Base-by-base conservation (phyloP, 1,139 yeast species). In the Debaryomycetaceae sp. region DNA sequence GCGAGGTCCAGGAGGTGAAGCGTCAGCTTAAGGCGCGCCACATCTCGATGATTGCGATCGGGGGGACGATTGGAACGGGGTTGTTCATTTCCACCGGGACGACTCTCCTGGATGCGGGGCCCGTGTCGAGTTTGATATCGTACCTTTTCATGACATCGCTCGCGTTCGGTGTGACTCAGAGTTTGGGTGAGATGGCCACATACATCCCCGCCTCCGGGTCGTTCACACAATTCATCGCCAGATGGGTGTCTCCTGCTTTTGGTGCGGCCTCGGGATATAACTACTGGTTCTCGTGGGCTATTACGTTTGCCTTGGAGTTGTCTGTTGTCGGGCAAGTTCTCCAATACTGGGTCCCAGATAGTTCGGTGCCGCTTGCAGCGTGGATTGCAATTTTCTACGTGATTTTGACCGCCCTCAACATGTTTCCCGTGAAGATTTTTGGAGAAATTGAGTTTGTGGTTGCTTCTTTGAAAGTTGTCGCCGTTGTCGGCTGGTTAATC, bases 211-310 rank as follows among this genome's bases (percentile, higher is more conserved):
- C 81, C 37, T 70, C 87, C 3, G 86, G 87, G 14, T 80, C 86
- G 1, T 83, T 85, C 63, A 67, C 75, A 35, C 78, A 73, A 51
- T 74, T 72, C 49, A 68, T 70, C 30, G 72, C 85, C 43, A 68
- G 90, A 58, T 87, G 87, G 72, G 63, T 79, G 45, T 80, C 86
- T 8, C 85, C 84, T 27, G 80, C 90, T 7, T 68, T 85, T 46
- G 95, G 95, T 50, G 88, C 87, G 46, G 83, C 95, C 40, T 82
- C 83, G 55, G 95, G 93, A 45, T 87, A 88, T 80, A 75, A 81
- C 67, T 89, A 88, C 63, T 87, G 93, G 91, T 87, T 86, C 64
- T 80, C 87, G 20, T 87, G 95, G 93, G 88, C 89, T 44, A 83
- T 85, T 52, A 86, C 96, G 2, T 86, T 80, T 66, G 88, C 95